These are phyloP conservation scores for Umbilicus rupestris DNA, from an alignment of 164 flowering plant genomes.

Conservation along the genomic window DNA sequence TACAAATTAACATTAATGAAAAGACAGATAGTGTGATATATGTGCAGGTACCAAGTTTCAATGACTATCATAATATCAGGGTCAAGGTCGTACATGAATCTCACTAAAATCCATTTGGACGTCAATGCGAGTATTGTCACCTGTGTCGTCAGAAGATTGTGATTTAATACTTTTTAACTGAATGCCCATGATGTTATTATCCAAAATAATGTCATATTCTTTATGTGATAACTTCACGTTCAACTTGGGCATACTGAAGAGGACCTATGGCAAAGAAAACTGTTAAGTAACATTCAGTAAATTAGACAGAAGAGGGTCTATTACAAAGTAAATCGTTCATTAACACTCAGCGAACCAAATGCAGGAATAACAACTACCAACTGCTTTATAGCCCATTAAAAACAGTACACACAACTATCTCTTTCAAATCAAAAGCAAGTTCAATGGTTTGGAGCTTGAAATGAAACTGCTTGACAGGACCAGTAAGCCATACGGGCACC, in stretches of 20 bases:
- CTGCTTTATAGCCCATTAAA: neutral
- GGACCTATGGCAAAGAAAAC: slow-evolving; percentile 39
- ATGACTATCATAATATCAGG: slow-evolving; percentile 13
- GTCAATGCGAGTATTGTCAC: slow-evolving; percentile 83
- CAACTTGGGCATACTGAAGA: slow-evolving; percentile 76
- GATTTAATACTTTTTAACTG: slow-evolving; percentile 70
- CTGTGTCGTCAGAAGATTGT: slow-evolving; percentile 57
- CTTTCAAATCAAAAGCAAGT: neutral
- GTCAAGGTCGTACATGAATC: slow-evolving; percentile 68
- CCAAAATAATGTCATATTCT: slow-evolving; percentile 44
- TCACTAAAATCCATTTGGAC: slow-evolving; percentile 90
- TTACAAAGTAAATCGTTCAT: neutral
- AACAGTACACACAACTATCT: neutral
- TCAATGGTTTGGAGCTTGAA: neutral
- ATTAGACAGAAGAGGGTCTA: neutral
- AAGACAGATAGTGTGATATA: slow-evolving; percentile 1
- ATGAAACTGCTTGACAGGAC: neutral
- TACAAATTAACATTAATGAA: slow-evolving; percentile 10
- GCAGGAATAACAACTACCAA: neutral
- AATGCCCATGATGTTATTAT: slow-evolving; percentile 82
- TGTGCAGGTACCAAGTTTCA: slow-evolving; percentile 5
- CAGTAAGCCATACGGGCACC: neutral
- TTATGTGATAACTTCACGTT: slow-evolving; percentile 57
- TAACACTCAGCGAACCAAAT: neutral
- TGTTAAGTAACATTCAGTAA: neutral